Evolutionary conservation across 495 filamentous ascomycete species (phyloP), one percentile per base, ranked within the genome.

Genomic region (Trichoderma asperelloides): DNA sequence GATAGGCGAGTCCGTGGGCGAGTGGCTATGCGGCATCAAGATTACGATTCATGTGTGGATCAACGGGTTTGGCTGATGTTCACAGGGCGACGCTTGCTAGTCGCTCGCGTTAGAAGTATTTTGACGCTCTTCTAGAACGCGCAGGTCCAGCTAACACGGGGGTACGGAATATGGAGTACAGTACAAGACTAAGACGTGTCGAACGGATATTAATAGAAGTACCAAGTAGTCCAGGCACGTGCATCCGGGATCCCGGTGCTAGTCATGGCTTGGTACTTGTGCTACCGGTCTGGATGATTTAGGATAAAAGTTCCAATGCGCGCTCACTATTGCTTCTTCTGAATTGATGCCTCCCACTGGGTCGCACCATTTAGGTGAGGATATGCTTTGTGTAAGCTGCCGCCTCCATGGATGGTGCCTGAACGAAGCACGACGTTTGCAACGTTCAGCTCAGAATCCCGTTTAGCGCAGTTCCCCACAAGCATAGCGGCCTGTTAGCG

Each of bases 101-200:
- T 37, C 33, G 55, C 13, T 30, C 55, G 55, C 25, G 55, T 28
- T 30, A 60, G 55, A 60, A 60, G 23, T 25, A 30, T 60, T 60
- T 18, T 60, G 55, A 30, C 55, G 23, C 55, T 30, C 12, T 60
- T 60, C 55, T 60, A 60, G 55, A 60, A 60, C 55, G 55, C 55
- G 55, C 27, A 16, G n/a, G 18, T n/a, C 47, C 47, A 51, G n/a
- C 47, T 25, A 3, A 4, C 33, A 21, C 47, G 21, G 47, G 21
- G 55, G n/a, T 4, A 25, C 55, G 25, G 12, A 25, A 60, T 28
- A 30, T 30, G 55, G 23, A 60, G 25, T 21, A 51, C 9, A n/a
- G 33, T 2, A 37, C 33, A 37, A 7, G 33, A 37, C 33, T 37
- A 37, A 37, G 9, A 8, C 33, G 5, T 37, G 33, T 8, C 9